Evolutionary conservation across 768 basidiomycete species (phyloP), one percentile per base, ranked within the genome.

Genomic region (Podaxis sp.): DNA sequence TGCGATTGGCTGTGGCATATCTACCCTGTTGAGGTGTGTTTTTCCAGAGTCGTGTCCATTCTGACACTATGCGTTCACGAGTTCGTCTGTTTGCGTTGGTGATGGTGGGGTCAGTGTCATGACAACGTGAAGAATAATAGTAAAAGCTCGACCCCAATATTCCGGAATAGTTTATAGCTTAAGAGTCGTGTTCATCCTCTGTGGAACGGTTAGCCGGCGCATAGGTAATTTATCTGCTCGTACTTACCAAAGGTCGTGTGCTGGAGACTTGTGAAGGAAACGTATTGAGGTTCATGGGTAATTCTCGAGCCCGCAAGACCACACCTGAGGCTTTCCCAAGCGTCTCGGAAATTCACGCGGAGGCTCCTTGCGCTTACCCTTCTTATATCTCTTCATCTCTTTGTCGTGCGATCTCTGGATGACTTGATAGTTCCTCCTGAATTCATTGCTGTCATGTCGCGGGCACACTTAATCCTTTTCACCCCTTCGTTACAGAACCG

Each of bases 121-220:
- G 3, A 14, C 6, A 18, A 18, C 16, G 16, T 42, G 40, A 42
- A 32, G 32, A 32, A 32, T 32, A 32, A 32, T 32, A 32, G 4
- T n/a, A 42, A n/a, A n/a, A 14, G 7, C n/a, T 5, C n/a, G 14
- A 42, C n/a, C 4, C 3, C 25, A 50, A 50, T 14, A 9, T 3
- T 25, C 5, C 4, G 13, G 25, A 50, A 21, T n/a, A 50, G 11
- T 50, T 21, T 21, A 48, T 36, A 48, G 28, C 47, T 48, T 37
- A 16, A 57, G 46, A 14, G 46, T 28, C 13, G 54, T 55, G 27
- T 28, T 27, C 54, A 55, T 55, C 54, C 54, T 42, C 54, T 55
- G 11, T 16, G 6, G 10, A 14, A 42, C 6, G 3, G 21, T 16
- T 23, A 28, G 40, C 18, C 4, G 21, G 4, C n/a, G 16, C 23